These are phyloP conservation scores for Licmophora abbreviata DNA, from an alignment of 108 stramenopile species.

Conservation along the genomic window DNA sequence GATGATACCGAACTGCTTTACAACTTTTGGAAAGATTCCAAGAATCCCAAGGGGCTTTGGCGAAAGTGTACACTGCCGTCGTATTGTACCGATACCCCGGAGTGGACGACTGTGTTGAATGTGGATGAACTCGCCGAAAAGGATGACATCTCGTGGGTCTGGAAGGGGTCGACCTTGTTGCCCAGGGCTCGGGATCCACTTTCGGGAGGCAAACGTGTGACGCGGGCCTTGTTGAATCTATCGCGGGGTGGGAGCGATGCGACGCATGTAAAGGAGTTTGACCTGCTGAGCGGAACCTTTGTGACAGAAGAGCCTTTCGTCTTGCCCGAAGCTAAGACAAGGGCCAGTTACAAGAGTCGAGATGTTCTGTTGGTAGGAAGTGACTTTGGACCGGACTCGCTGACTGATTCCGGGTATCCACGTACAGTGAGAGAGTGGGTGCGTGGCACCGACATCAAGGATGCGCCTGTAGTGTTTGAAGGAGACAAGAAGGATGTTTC, in stretches of 20 bases:
- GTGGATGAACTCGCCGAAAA: slow-evolving; percentile 68
- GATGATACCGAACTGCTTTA: slow-evolving; percentile 49
- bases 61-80: slow-evolving; percentile 56
- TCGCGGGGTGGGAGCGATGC: slow-evolving; percentile 92
- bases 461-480: slow-evolving; percentile 82
- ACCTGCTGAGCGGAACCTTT: slow-evolving; percentile 67
- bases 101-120: slow-evolving; percentile 85
- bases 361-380: slow-evolving; percentile 51
- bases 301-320: slow-evolving; percentile 50
- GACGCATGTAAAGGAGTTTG: slow-evolving; percentile 78
- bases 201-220: slow-evolving; percentile 35
- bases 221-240: slow-evolving; percentile 53
- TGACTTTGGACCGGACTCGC: slow-evolving; percentile 57
- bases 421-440: slow-evolving; percentile 82
- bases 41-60: slow-evolving; percentile 82
- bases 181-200: slow-evolving; percentile 48
- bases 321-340: slow-evolving; percentile 75
- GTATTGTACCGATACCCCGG: slow-evolving; percentile 41
- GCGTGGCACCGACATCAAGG: slow-evolving; percentile 78
- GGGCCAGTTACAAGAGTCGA: slow-evolving; percentile 45
- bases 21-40: slow-evolving; percentile 73
- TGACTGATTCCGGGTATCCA: slow-evolving; percentile 88
- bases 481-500: slow-evolving; percentile 82
- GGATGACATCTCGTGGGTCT: slow-evolving; percentile 81
- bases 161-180: slow-evolving; percentile 59